phyloP scores from a whole-genome alignment of 148 eudicot species.

The Vaccinium myrtillus region DNA sequence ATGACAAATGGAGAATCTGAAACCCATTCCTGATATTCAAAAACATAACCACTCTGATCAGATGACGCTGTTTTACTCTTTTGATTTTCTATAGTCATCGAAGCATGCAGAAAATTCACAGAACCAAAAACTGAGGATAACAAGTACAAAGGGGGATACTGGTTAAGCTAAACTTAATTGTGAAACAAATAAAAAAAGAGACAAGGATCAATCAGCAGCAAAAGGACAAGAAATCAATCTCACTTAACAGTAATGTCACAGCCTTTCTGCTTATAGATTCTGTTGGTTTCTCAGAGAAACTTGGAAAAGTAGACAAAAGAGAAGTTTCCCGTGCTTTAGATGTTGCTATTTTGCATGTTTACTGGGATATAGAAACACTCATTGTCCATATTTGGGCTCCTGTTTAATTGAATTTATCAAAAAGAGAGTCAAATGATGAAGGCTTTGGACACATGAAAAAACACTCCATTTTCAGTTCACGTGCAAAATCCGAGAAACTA shows the following conservation, averaged over 20 bases:
- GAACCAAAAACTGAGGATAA: neutral
- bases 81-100: neutral
- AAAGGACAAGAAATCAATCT: neutral
- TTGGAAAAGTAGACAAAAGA: neutral
- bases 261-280: constrained; percentile 1
- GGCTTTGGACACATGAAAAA: neutral
- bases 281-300: neutral
- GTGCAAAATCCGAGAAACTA: neutral
- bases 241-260: neutral
- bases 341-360: neutral
- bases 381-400: neutral
- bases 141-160: neutral
- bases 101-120: neutral
- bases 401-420: neutral
- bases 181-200: neutral
- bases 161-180: neutral
- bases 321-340: neutral
- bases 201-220: constrained; percentile 4
- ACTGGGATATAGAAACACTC: neutral
- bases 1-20: constrained; percentile 91
- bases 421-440: neutral
- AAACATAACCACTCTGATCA: constrained; percentile 23
- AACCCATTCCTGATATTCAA: constrained; percentile 79
- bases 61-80: neutral
- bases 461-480: neutral